Percentiles rank a stretch among this genome's conserved stretches.
Evolutionary conservation across 345 rosid species (phyloP).

Genomic region (Moringa oleifera): DNA sequence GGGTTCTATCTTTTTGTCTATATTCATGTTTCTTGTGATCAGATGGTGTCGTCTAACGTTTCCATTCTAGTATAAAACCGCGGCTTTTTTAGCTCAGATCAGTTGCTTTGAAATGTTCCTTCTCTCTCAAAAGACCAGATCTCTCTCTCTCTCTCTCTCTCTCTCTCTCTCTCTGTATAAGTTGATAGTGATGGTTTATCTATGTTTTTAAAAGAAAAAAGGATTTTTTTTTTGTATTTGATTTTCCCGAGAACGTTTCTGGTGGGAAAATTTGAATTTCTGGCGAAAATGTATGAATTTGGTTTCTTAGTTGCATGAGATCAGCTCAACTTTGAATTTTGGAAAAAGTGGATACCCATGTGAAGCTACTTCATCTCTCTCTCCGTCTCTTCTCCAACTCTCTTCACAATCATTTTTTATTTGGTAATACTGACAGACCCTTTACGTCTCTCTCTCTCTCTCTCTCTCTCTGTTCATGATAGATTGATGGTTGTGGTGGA

Average conservation of each 20-base stretch:
- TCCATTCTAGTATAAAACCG: too few relatives aligned
- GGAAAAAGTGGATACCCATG: neutral
- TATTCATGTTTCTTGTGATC: neutral
- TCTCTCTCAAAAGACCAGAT: too few relatives aligned
- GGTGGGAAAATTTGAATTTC: neutral
- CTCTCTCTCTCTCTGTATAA: neutral
- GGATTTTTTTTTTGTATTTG: neutral
- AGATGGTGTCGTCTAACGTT: neutral
- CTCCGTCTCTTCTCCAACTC: constrained; percentile 5
- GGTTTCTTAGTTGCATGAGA: constrained; percentile 5
- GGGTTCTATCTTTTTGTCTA: too few relatives aligned
- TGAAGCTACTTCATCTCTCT: neutral
- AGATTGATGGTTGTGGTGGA: constrained; percentile 1
- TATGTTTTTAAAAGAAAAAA: neutral
- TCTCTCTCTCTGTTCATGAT: constrained; percentile 15
- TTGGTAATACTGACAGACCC: constrained; percentile 15
- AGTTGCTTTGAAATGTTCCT: too few relatives aligned
- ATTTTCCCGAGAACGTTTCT: constrained; percentile 11
- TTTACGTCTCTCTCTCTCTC: constrained; percentile 15
- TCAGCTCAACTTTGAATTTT: constrained; percentile 11
- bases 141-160: neutral
- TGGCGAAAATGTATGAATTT: too few relatives aligned
- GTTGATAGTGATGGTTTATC: neutral
- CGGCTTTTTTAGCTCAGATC: neutral
- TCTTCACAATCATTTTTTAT: constrained; percentile 1